Base-by-base conservation (phyloP, 1,139 yeast genomes). In the Blastobotrys aristatus region DNA sequence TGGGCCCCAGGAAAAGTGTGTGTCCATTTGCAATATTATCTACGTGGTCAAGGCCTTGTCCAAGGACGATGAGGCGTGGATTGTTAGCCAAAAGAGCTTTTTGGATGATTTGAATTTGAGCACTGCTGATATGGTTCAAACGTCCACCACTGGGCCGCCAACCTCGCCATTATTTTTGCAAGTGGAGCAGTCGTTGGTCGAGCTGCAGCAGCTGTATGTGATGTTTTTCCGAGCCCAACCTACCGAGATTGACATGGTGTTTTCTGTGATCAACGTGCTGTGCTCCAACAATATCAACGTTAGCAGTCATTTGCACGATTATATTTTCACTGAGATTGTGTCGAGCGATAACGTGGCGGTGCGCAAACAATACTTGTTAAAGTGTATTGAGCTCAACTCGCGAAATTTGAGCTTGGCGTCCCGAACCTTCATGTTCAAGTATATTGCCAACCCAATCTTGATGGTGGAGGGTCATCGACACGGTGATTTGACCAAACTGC, bases 81-180 rank as follows among this genome's bases (percentile, higher is more conserved):
- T 86, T 48, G 67, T 68, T 32, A 60, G 63, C 1, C 85, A 83
- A 58, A 70, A 72, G 32, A 77, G 73, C 1, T 54, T 76, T 1
- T 61, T 84, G 22, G 62, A 74, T n/a, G 68, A 70, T 5, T 65
- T 82, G 45, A 71, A 78, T 1, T 65, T 70, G 1, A 57, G 55
- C 22, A 59, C 77, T 35, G 69, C 74, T 0, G 77, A 73, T 44
- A 71, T 71, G 38, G 73, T 82, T 14, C 63, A 70, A 1, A 62
- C 67, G 2, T 68, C 77, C 34, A 70, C 74, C 31, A 44, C 50
- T 27, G 43, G 36, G 11, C 46, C 66, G 79, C 1, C 67, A 79
- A 74, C 79, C 1, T 81, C 90, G 0, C 73, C 84, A 1, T 69
- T 80, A 20, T 87, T 80, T 52, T 76, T 88, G 61, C 88, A 84